phyloP scores from a whole-genome alignment of 2,329 filamentous ascomycete species.

The Neonectria faginata region DNA sequence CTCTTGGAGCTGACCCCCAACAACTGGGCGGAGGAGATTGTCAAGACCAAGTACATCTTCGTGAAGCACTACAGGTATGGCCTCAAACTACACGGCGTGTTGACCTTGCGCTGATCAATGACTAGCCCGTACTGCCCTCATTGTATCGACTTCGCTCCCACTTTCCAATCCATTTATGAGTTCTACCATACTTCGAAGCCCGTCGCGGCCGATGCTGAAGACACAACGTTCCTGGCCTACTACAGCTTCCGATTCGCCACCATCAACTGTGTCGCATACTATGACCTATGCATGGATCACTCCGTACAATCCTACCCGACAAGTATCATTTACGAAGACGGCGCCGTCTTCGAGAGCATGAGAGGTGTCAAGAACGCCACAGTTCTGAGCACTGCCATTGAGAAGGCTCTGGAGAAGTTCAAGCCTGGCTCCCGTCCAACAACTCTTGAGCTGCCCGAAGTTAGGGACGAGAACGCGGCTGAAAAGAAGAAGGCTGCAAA shows the following conservation, averaged over 20 bases:
- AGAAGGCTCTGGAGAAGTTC: slow-evolving; percentile 79
- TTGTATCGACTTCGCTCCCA: slow-evolving; percentile 83
- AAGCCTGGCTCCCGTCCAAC: slow-evolving; percentile 83
- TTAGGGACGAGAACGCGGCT: slow-evolving; percentile 9
- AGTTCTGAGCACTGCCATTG: slow-evolving; percentile 76
- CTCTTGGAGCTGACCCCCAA: slow-evolving; percentile 69
- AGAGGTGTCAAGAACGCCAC: slow-evolving; percentile 76
- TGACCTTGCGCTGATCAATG: slow-evolving; percentile 37
- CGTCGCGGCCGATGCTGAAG: slow-evolving; percentile 64
- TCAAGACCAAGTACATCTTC: slow-evolving; percentile 64
- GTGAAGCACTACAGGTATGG: slow-evolving; percentile 76
- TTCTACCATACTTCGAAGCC: slow-evolving; percentile 91
- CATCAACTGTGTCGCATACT: slow-evolving; percentile 87
- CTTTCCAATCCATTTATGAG: slow-evolving; percentile 93
- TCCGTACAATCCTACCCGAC: slow-evolving; percentile 79
- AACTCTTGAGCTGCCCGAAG: slow-evolving; percentile 55
- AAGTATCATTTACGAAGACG: slow-evolving; percentile 84
- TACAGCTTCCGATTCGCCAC: slow-evolving; percentile 91
- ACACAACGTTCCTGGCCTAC: slow-evolving; percentile 77
- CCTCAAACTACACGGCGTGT: slow-evolving; percentile 8
- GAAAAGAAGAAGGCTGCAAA: slow-evolving; percentile 37
- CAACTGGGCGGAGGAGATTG: slow-evolving; percentile 68
- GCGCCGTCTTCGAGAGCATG: slow-evolving; percentile 72
- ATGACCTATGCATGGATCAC: slow-evolving; percentile 79
- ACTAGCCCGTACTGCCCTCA: slow-evolving; percentile 73